Evolutionary conservation across 257 asterid species (phyloP).

Genomic region (Coffea eugenioides): DNA sequence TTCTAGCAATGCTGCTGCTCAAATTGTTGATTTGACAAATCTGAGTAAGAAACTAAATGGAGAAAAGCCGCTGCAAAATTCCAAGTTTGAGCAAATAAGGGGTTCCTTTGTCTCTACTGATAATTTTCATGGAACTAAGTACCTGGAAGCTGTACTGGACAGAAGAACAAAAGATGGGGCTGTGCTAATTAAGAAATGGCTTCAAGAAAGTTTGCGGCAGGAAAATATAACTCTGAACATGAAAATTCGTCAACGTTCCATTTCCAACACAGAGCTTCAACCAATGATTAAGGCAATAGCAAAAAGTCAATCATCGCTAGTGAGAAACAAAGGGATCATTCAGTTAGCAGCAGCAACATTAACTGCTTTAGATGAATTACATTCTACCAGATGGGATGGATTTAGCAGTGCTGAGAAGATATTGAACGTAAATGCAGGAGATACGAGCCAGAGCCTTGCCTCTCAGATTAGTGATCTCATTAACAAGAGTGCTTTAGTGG

Average conservation of each 20-base stretch:
- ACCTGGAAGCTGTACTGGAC: slow-evolving; percentile 79
- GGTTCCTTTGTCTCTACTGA: slow-evolving; percentile 88
- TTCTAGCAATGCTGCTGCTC: slow-evolving; percentile 42
- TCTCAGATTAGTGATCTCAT: slow-evolving; percentile 95
- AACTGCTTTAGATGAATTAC: slow-evolving; percentile 59
- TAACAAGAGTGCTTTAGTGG: slow-evolving; percentile 67
- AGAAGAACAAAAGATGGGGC: slow-evolving; percentile 81
- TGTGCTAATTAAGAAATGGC: slow-evolving; percentile 88
- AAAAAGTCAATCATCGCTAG: slow-evolving; percentile 54
- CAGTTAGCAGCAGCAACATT: slow-evolving; percentile 82
- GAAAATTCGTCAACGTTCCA: slow-evolving; percentile 66
- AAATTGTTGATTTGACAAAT: slow-evolving; percentile 47
- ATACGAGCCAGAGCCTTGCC: slow-evolving; percentile 94
- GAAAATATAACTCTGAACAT: slow-evolving; percentile 57
- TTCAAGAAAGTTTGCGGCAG: slow-evolving; percentile 73
- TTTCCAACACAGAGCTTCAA: slow-evolving; percentile 65
- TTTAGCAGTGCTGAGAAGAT: slow-evolving; percentile 92
- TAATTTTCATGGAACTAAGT: slow-evolving; percentile 76
- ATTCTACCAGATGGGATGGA: slow-evolving; percentile 82
- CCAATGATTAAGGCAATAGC: slow-evolving; percentile 65
- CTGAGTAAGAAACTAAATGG: slow-evolving; percentile 48
- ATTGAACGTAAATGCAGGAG: slow-evolving; percentile 85
- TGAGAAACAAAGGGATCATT: slow-evolving; percentile 78
- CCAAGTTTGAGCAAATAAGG: slow-evolving; percentile 43
- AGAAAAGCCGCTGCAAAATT: slow-evolving; percentile 31